phyloP scores from a whole-genome alignment of 352 stramenopile species.

The Thraustochytrium striatum region DNA sequence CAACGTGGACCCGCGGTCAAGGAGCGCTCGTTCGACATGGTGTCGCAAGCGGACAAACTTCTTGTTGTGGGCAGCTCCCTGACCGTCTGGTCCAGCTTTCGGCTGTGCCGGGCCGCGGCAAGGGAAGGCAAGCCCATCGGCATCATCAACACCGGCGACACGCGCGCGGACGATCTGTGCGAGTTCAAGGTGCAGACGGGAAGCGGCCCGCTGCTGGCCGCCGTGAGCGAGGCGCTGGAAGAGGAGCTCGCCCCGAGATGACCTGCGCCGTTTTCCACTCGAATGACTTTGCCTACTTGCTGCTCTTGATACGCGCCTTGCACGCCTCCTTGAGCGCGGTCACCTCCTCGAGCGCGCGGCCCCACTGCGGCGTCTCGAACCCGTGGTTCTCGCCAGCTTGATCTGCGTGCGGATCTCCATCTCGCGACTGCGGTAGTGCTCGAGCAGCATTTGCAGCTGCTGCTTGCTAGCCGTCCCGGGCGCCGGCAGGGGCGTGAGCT shows the following conservation, averaged over 20 bases:
- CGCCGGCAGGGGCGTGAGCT: not conserved
- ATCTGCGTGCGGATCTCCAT: not conserved
- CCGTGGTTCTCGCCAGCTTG: not conserved
- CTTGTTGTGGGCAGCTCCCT: constrained; percentile 87
- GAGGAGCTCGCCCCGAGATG: too few species aligned
- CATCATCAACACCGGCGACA: constrained; percentile 79
- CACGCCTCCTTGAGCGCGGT: constrained; percentile 8
- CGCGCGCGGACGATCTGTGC: constrained; percentile 72
- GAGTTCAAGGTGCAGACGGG: constrained; percentile 65
- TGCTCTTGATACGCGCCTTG: constrained; percentile 29
- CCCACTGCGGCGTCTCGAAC: not conserved
- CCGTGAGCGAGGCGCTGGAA: not conserved
- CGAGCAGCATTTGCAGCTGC: constrained; percentile 14
- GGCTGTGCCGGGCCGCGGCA: constrained; percentile 74
- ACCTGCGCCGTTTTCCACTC: too few species aligned
- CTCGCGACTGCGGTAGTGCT: constrained; percentile 17
- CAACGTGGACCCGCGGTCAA: constrained; percentile 76
- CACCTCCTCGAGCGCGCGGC: not conserved
- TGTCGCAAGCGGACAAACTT: constrained; percentile 77
- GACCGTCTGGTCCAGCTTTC: constrained; percentile 88
- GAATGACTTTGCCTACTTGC: too few species aligned
- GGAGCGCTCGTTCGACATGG: constrained; percentile 59
- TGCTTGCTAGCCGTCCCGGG: constrained; percentile 8
- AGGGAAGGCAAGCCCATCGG: constrained; percentile 66
- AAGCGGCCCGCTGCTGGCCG: not conserved